Evolutionary conservation across 1,139 yeast species (phyloP).

Genomic region (Zygotorulaspora mrakii): DNA sequence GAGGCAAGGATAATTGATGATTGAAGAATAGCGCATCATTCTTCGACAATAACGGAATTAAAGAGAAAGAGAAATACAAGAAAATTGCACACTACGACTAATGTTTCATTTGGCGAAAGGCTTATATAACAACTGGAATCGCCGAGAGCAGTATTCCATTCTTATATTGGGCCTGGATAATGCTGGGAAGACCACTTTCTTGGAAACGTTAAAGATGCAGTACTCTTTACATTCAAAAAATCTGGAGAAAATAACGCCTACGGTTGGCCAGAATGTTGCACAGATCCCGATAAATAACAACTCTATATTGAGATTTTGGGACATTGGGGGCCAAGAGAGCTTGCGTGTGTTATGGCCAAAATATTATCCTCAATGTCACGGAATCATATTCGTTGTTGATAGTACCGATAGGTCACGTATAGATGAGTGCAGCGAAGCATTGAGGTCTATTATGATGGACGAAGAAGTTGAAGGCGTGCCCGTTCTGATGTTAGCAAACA

Average conservation of each 20-base stretch:
- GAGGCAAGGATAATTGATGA: background rate
- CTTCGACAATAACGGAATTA: too few relatives aligned
- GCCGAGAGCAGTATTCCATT: constrained; percentile 65
- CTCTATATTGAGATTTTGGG: constrained; percentile 80
- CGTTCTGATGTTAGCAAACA: constrained; percentile 88
- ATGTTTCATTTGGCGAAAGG: constrained; percentile 70
- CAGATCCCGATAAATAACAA: constrained; percentile 45
- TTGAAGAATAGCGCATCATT: constrained; percentile 1
- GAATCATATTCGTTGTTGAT: constrained; percentile 86
- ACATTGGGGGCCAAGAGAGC: constrained; percentile 88
- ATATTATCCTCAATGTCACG: constrained; percentile 83
- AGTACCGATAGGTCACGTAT: constrained; percentile 80
- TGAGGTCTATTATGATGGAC: constrained; percentile 41
- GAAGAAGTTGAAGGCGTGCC: constrained; percentile 75
- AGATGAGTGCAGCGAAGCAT: constrained; percentile 68
- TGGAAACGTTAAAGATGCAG: constrained; percentile 57
- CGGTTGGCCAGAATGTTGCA: constrained; percentile 73
- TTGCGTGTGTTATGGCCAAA: constrained; percentile 82
- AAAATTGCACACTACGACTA: constrained; percentile 2
- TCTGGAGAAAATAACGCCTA: constrained; percentile 53
- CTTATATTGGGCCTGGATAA: constrained; percentile 87
- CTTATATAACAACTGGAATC: constrained; percentile 52
- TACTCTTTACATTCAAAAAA: constrained; percentile 41
- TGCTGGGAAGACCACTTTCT: constrained; percentile 89
- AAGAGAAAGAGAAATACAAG: background rate